Percentiles rank a stretch among this genome's conserved stretches.
These are phyloP conservation scores for Aspergillus biplanus DNA, from an alignment of 495 filamentous ascomycete genomes.

Conservation along the genomic window DNA sequence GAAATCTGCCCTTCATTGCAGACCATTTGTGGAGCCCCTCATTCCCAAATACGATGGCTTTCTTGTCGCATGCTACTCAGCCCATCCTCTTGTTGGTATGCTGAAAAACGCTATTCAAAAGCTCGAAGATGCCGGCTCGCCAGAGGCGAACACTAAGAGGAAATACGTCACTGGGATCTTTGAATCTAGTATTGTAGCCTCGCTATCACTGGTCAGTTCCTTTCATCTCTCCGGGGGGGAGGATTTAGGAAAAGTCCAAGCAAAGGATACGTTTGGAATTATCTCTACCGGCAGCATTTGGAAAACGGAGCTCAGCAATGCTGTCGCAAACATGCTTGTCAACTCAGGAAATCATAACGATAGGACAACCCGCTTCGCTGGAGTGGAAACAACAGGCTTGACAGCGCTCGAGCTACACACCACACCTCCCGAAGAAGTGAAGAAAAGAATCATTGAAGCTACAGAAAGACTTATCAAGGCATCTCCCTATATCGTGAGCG, in stretches of 20 bases:
- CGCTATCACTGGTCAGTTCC: conserved; percentile 52
- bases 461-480: conserved; percentile 63
- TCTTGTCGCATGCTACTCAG: conserved; percentile 86
- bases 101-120: conserved; percentile 50
- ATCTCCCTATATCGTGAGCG: conserved; percentile 43
- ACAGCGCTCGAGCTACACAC: conserved; percentile 81
- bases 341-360: conserved; percentile 36
- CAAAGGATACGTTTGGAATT: conserved; percentile 74
- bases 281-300: conserved; percentile 86
- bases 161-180: conserved; percentile 83
- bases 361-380: conserved; percentile 60
- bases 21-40: conserved; percentile 54
- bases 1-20: conserved; percentile 60
- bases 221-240: conserved; percentile 36
- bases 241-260: conserved; percentile 35
- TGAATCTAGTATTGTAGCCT: conserved; percentile 71
- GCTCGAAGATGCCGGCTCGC: conserved; percentile 24
- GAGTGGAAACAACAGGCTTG: conserved; percentile 83
- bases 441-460: conserved; percentile 67
- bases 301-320: conserved; percentile 69
- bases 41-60: conserved; percentile 70
- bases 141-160: conserved; percentile 23
- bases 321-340: conserved; percentile 59
- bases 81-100: conserved; percentile 75
- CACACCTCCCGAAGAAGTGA: conserved; percentile 64